phyloP scores from a whole-genome alignment of 345 rosid genomes.

The Aquilaria yunnanensis region DNA sequence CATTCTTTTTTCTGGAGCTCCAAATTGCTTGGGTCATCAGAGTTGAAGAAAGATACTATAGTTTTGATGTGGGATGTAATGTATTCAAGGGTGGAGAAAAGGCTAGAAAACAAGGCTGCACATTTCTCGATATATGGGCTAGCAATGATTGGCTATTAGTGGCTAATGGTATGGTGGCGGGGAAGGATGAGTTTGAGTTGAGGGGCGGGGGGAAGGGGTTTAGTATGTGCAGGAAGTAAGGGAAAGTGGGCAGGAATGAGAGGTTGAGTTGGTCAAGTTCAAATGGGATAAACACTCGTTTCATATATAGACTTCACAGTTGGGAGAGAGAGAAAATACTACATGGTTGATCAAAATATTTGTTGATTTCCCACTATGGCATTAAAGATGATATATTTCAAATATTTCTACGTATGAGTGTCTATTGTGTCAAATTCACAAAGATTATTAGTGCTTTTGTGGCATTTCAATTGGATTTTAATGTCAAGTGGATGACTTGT shows the following conservation, averaged over 20 bases:
- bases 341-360: slow-evolving; percentile 10
- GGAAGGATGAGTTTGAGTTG: slow-evolving; percentile 17
- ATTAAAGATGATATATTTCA: too few relatives aligned
- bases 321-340: slow-evolving; percentile 18
- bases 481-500: too few relatives aligned
- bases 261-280: slow-evolving; percentile 21
- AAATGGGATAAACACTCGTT: slow-evolving; percentile 33
- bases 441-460: too few relatives aligned
- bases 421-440: too few relatives aligned
- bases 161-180: slow-evolving; percentile 28
- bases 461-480: too few relatives aligned
- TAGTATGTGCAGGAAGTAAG: slow-evolving; percentile 20
- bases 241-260: slow-evolving; percentile 31
- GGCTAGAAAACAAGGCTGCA: slow-evolving; percentile 24
- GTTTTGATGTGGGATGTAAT: slow-evolving; percentile 16
- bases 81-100: slow-evolving; percentile 16
- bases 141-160: slow-evolving; percentile 19
- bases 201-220: slow-evolving; percentile 18
- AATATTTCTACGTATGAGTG: too few relatives aligned
- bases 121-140: slow-evolving; percentile 23
- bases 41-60: neutral
- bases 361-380: neutral
- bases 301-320: slow-evolving; percentile 16
- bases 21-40: slow-evolving; percentile 26
- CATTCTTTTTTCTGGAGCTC: slow-evolving; percentile 52